These are phyloP conservation scores for Termitomyces sp. DNA, from an alignment of 768 basidiomycete genomes.

Conservation along the genomic window DNA sequence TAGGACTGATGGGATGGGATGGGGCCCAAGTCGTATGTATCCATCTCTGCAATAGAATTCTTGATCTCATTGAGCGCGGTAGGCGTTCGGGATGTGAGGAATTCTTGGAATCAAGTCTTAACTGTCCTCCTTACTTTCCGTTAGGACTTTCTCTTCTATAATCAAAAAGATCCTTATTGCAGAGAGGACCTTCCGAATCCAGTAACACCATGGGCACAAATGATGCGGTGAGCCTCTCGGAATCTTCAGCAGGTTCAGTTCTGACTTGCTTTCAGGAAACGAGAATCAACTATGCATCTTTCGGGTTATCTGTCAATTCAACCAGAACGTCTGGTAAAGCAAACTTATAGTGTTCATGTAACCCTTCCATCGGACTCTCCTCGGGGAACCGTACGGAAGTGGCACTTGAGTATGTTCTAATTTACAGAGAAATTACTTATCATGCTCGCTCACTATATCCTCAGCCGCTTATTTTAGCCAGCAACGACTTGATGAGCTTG, in stretches of 20 bases:
- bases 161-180: slow-evolving; percentile 71
- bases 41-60: slow-evolving; percentile 15
- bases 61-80: slow-evolving; percentile 6
- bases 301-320: slow-evolving; percentile 30
- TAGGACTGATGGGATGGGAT: slow-evolving; percentile 66
- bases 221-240: slow-evolving; percentile 50
- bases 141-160: slow-evolving; percentile 81
- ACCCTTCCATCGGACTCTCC: slow-evolving; percentile 52
- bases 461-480: slow-evolving; percentile 85
- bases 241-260: neutral
- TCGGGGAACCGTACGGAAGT: slow-evolving; percentile 57
- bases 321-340: slow-evolving; percentile 68
- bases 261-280: slow-evolving; percentile 8
- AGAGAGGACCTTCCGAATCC: slow-evolving; percentile 50
- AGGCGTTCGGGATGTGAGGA: slow-evolving; percentile 51
- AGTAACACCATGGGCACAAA: slow-evolving; percentile 70
- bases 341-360: slow-evolving; percentile 80
- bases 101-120: slow-evolving; percentile 22
- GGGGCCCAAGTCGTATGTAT: slow-evolving; percentile 78
- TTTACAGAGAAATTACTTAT: slow-evolving; percentile 8
- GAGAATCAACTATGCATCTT: slow-evolving; percentile 10
- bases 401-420: slow-evolving; percentile 70
- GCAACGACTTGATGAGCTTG: slow-evolving; percentile 63
- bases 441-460: slow-evolving; percentile 21
- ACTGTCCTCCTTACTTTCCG: slow-evolving; percentile 10